Base-by-base conservation (phyloP, 2,329 filamentous ascomycete genomes). In the Colletotrichum orbiculare region DNA sequence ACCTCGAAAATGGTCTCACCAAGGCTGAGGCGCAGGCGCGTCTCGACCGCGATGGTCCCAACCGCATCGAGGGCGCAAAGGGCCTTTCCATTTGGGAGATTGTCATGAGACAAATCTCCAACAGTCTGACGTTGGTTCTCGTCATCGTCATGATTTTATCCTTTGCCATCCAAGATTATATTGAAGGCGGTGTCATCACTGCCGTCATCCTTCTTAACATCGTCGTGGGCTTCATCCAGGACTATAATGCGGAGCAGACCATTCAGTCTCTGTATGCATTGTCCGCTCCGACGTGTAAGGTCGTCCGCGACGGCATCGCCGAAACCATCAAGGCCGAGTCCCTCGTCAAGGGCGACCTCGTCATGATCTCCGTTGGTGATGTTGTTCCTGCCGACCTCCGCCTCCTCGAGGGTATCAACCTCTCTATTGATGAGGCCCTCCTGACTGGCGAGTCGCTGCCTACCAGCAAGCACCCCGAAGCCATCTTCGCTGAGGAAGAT, bases 31-130 rank as follows among this genome's bases (percentile, higher is more conserved):
- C 89, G 68, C 83, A 85, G 77, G 82, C 82, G 80, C 90, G 90
- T 75, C 83, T 92, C 73, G 78, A 79, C 76, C 82, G 84, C 74
- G 82, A 91, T 85, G 91, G 90, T 70, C 84, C 86, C 71, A 93
- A 93, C 81, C 85, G 85, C 75, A 86, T 93, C 81, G 87, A 90
- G 78, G 87, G 87, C 78, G 87, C 89, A 82, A 87, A 89, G 79
- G 87, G 89, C 77, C 79, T 90, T 79, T 92, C 90, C 77, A 73
- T 90, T 78, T 91, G 89, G 87, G 87, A 90, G 80, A 91, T 93
- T 80, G 85, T 93, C 79, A 78, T 93, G 79, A 90, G 89, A 74
- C 90, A 93, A 81, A 85, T 92, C 71, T 91, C 90, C 69, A 93
- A 93, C 80, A 91, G 89, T 80, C 81, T 93, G 78, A 93, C 90